These are phyloP conservation scores for Entophlyctis luteolus DNA, from an alignment of 192 early-diverging fungal species.

Conservation along the genomic window DNA sequence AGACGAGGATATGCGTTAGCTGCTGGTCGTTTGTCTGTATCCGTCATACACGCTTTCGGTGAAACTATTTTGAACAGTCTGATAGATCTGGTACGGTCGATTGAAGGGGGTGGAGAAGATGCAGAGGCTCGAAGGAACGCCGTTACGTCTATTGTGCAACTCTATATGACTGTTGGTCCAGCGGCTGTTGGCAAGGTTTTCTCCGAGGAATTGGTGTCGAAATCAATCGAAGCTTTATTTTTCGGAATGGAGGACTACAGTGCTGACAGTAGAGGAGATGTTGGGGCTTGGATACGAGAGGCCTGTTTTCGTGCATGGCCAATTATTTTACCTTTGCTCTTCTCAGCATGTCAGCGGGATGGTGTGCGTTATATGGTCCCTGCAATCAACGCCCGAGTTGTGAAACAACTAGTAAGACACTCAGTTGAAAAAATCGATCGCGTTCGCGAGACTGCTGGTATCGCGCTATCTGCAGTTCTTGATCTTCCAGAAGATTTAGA, in stretches of 20 bases:
- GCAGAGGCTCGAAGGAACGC: slow-evolving; percentile 68
- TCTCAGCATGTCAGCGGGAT: not conserved
- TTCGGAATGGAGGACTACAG: slow-evolving; percentile 78
- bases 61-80: slow-evolving; percentile 26
- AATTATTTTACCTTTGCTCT: slow-evolving; percentile 25
- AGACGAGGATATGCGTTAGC: slow-evolving; percentile 64
- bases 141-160: slow-evolving; percentile 45
- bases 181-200: slow-evolving; percentile 11
- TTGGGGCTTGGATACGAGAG: slow-evolving; percentile 89
- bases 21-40: slow-evolving; percentile 50
- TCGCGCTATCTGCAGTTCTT: slow-evolving; percentile 40
- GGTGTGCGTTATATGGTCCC: not conserved
- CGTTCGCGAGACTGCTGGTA: slow-evolving; percentile 70
- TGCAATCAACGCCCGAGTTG: slow-evolving; percentile 1
- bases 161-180: slow-evolving; percentile 12
- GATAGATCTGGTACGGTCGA: slow-evolving; percentile 24
- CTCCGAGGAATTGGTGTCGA: slow-evolving; percentile 28
- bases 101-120: slow-evolving; percentile 48
- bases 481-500: slow-evolving; percentile 22
- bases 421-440: slow-evolving; percentile 91
- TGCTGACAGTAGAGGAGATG: slow-evolving; percentile 87
- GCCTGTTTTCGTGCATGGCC: slow-evolving; percentile 58
- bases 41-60: slow-evolving; percentile 11
- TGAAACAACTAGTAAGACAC: slow-evolving; percentile 61
- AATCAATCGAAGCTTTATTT: slow-evolving; percentile 53